Conservation (phyloP, 208 protist genomes). For the Wallacemonas rigidus region DNA sequence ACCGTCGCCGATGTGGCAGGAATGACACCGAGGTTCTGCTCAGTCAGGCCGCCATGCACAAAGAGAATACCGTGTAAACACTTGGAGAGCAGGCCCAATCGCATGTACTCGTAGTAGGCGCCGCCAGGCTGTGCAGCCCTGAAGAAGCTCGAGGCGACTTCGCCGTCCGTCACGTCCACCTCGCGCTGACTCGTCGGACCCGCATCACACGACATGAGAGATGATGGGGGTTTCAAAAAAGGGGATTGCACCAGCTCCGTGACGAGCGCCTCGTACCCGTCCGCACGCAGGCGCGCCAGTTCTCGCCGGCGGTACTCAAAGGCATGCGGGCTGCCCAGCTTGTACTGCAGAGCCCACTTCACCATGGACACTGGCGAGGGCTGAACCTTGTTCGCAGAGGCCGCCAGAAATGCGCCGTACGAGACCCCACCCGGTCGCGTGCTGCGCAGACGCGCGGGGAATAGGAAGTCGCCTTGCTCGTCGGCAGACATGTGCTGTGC, state of each 20-base stretch:
- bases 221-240: not conserved
- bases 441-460: constrained; percentile 18
- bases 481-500: constrained; percentile 21
- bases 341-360: constrained; percentile 68
- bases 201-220: not conserved
- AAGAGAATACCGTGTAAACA: constrained; percentile 78
- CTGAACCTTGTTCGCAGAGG: not conserved
- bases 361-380: constrained; percentile 28
- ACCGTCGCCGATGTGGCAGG: constrained; percentile 17
- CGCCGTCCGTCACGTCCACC: constrained; percentile 31
- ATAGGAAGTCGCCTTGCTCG: constrained; percentile 30
- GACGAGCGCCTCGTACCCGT: not conserved
- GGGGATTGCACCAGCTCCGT: not conserved
- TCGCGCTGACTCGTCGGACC: too few relatives aligned
- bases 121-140: constrained; percentile 51
- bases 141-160: constrained; percentile 78
- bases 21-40: constrained; percentile 62
- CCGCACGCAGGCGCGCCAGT: constrained; percentile 35
- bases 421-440: not conserved
- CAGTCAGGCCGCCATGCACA: constrained; percentile 77
- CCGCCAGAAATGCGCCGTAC: not conserved
- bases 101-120: constrained; percentile 80
- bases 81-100: constrained; percentile 46
- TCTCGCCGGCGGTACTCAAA: constrained; percentile 77
- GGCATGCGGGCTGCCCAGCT: constrained; percentile 54